Conservation (phyloP, 1,284 basidiomycete species). For the Polyporus tsugae region DNA sequence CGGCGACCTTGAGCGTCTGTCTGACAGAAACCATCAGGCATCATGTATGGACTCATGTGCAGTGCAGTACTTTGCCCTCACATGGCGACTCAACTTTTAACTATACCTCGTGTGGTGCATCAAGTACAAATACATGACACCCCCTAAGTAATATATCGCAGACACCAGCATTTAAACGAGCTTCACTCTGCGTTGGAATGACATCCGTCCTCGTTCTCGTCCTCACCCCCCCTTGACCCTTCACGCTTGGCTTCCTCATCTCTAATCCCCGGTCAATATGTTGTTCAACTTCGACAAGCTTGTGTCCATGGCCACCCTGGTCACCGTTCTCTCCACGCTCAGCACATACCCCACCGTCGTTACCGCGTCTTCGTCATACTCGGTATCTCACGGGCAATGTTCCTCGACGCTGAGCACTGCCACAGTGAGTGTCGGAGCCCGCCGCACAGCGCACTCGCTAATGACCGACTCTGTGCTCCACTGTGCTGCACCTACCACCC, state of each 20-base stretch:
- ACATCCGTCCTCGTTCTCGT: background rate
- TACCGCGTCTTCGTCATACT: conserved; percentile 7
- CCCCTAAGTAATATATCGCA: background rate
- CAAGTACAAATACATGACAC: background rate
- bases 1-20: background rate
- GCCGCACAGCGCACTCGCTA: background rate
- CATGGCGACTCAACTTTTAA: background rate
- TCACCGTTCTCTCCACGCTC: conserved; percentile 18
- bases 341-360: conserved; percentile 5
- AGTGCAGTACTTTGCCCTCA: background rate
- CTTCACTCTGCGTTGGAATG: background rate
- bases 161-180: background rate
- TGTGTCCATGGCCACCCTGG: conserved; percentile 14
- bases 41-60: conserved; percentile 2
- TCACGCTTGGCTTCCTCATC: background rate
- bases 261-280: conserved; percentile 1
- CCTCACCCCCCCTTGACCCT: background rate
- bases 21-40: background rate
- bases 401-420: conserved; percentile 22
- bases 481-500: background rate
- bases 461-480: background rate
- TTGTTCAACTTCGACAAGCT: conserved; percentile 24
- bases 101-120: background rate
- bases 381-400: conserved; percentile 19
- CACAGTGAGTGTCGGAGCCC: conserved; percentile 5